Evolutionary conservation across 768 basidiomycete genomes (phyloP), one percentile per base, ranked within the genome.

Genomic region (Phanerochaete carnosa): DNA sequence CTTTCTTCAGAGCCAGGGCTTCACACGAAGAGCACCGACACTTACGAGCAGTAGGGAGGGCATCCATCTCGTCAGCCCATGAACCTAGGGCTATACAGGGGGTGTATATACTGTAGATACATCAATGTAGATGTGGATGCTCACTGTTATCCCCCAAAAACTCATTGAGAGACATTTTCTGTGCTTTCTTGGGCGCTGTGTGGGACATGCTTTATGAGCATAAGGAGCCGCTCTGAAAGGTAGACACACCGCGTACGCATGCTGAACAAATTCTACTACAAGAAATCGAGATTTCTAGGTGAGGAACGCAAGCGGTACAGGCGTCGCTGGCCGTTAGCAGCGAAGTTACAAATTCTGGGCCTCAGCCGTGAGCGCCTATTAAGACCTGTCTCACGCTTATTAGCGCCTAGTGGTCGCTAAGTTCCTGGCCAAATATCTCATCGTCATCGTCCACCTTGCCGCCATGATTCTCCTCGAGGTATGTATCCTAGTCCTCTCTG

Each of bases 11-110:
- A 57, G 54, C 58, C 46, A 57, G n/a, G 28, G 43, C 26, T 61
- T 39, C 51, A 19, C 46, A 61, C 46, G 32, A 35, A 30, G 5
- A 19, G 23, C 19, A 6, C 19, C 2, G 35, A 30, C 39, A 81
- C 95, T 78, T 78, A 98, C 96, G 96, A 70, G 94, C 95, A 67
- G 86, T 90, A 28, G 96, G 96, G 63, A 98, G 83, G 30, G 82
- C 68, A 65, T 97, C 95, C 93, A 98, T 95, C 76, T 98, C 97
- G 73, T 98, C 97, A 7, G 97, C 97, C 97, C 97, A 99, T 71
- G 93, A 95, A 69, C 94, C 96, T 55, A 92, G 77, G 56, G 87
- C 93, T 94, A 23, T 9, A 1, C 22, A 55, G 3, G 61, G 56
- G 62, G n/a, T 56, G 32, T 45, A 37, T 6, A 22, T n/a, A 19